A percentile compares a stretch with the other conserved stretches of the same genome.
These are phyloP conservation scores for Coniochaeta pulveracea DNA, from an alignment of 2,329 filamentous ascomycete genomes.

Conservation along the genomic window DNA sequence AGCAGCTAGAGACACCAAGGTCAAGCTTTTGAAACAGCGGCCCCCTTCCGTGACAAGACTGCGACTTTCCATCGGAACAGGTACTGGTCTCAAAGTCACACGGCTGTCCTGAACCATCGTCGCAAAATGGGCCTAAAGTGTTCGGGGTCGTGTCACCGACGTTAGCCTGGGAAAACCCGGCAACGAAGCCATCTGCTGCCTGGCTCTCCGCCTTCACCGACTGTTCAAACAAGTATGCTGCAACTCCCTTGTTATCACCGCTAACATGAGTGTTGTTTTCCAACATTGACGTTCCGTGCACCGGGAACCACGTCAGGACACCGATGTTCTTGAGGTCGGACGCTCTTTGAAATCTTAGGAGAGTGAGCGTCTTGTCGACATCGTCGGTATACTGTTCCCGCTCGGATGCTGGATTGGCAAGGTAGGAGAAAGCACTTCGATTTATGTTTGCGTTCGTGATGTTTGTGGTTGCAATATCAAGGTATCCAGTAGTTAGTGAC, in stretches of 20 bases:
- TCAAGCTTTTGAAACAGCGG: constrained; percentile 56
- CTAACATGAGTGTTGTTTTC: constrained; percentile 83
- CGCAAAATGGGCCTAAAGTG: constrained; percentile 72
- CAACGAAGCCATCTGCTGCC: constrained; percentile 60
- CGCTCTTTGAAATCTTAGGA: constrained; percentile 62
- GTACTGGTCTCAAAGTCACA: constrained; percentile 71
- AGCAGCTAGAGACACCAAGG: constrained; percentile 63
- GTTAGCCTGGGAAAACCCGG: constrained; percentile 84
- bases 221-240: constrained; percentile 72
- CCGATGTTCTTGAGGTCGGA: constrained; percentile 65
- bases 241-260: constrained; percentile 89
- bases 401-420: constrained; percentile 69
- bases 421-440: constrained; percentile 72
- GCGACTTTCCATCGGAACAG: constrained; percentile 54
- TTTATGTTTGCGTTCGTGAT: constrained; percentile 69
- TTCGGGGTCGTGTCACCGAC: constrained; percentile 87
- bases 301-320: constrained; percentile 82
- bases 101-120: constrained; percentile 61
- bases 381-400: constrained; percentile 50
- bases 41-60: constrained; percentile 60
- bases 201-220: constrained; percentile 40
- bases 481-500: constrained; percentile 50
- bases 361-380: constrained; percentile 66
- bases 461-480: constrained; percentile 51
- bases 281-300: constrained; percentile 81